These are phyloP conservation scores for Quercus dentata DNA, from an alignment of 306 rosid genomes.

Conservation along the genomic window DNA sequence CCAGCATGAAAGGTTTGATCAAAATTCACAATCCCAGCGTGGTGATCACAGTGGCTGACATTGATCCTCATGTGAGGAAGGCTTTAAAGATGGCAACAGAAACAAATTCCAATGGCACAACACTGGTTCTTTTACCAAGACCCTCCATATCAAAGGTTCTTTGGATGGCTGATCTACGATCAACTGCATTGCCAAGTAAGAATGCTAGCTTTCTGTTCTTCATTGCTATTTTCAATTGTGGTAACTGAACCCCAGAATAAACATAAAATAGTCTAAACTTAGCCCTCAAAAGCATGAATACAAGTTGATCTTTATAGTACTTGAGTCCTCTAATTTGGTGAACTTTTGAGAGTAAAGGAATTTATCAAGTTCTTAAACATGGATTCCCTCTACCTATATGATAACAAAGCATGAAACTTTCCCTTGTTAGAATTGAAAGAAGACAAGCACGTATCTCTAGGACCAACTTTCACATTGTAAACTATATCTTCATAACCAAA, in stretches of 20 bases:
- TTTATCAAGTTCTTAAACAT: no score
- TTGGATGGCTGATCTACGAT: slow-evolving; percentile 93
- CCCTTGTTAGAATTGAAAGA: no score
- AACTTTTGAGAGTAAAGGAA: no score
- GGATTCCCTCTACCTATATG: no score
- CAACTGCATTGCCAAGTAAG: slow-evolving; percentile 87
- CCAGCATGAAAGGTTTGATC: slow-evolving; percentile 91
- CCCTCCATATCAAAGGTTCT: slow-evolving; percentile 70
- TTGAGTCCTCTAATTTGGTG: no score
- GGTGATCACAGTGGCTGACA: slow-evolving; percentile 66
- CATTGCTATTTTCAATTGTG: background rate
- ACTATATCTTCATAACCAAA: no score
- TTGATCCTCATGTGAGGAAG: slow-evolving; percentile 68
- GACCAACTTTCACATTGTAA: no score
- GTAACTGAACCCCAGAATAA: background rate
- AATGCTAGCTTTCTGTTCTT: background rate
- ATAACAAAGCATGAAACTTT: no score
- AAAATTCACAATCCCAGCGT: slow-evolving; percentile 86
- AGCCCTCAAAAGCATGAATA: no score
- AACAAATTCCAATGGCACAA: slow-evolving; percentile 46
- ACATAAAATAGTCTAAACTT: no score
- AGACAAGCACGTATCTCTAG: no score
- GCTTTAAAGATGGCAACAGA: slow-evolving; percentile 90
- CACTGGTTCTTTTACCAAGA: slow-evolving; percentile 69
- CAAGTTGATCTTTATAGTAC: no score